Conservation (phyloP, 2,329 filamentous ascomycete species). For the Byssothecium circinans region DNA sequence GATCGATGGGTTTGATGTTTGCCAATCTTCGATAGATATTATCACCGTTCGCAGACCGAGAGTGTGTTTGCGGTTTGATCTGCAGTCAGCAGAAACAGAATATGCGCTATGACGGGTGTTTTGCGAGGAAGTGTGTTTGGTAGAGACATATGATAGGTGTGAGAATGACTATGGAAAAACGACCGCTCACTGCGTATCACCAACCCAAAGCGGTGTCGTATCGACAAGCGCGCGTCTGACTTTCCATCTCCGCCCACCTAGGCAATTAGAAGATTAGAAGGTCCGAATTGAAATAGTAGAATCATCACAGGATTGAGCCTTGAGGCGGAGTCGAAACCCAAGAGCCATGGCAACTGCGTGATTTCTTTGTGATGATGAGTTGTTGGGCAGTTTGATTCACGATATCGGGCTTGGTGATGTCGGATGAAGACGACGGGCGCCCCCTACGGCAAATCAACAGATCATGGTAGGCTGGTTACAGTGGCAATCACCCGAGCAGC, state of each 20-base stretch:
- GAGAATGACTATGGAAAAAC: too few species aligned
- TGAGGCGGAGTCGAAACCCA: too few species aligned
- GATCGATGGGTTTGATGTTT: conserved; percentile 1
- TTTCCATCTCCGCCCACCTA: neutral
- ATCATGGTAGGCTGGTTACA: too few species aligned
- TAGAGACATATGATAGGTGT: neutral
- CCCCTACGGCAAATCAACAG: neutral
- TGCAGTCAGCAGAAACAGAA: conserved; percentile 4
- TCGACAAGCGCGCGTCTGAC: neutral
- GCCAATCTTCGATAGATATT: neutral
- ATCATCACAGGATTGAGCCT: neutral
- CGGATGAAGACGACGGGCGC: neutral
- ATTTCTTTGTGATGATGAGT: too few species aligned
- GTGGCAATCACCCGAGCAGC: neutral
- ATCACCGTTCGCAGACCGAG: neutral
- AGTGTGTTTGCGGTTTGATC: neutral
- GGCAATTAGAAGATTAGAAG: neutral
- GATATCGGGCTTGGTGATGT: neutral
- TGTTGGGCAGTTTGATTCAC: neutral
- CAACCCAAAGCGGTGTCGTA: too few species aligned
- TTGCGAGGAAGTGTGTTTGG: conserved; percentile 1
- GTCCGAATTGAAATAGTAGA: neutral
- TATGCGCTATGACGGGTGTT: neutral
- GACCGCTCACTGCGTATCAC: too few species aligned
- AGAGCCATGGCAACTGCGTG: too few species aligned